Percentiles rank a stretch among this genome's conserved stretches.
These are phyloP conservation scores for Botrytis elliptica DNA, from an alignment of 2,329 filamentous ascomycete species.

Conservation along the genomic window DNA sequence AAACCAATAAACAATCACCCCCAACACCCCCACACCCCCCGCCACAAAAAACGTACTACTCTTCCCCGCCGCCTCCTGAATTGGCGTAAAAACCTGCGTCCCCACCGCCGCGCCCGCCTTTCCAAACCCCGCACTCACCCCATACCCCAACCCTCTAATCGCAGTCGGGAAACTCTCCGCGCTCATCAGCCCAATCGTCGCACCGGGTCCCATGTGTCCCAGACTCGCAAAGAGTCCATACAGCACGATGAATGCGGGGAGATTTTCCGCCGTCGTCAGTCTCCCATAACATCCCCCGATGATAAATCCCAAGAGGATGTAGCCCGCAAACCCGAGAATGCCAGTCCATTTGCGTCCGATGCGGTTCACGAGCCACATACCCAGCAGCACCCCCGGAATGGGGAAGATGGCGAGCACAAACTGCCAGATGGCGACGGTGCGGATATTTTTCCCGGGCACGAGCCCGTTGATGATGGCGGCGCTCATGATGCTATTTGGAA, in stretches of 20 bases:
- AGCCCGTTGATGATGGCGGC: constrained; percentile 40
- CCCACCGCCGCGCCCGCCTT: constrained; percentile 41
- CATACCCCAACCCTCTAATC: constrained; percentile 40
- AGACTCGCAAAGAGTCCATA: constrained; percentile 29
- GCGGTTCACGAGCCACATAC: constrained; percentile 39
- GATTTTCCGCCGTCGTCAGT: not conserved
- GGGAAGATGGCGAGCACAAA: constrained; percentile 40
- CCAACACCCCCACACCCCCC: constrained; percentile 25
- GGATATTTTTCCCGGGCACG: constrained; percentile 39
- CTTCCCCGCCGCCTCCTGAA: constrained; percentile 37
- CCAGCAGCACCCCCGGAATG: constrained; percentile 40
- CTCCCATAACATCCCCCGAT: not conserved
- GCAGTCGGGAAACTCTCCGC: constrained; percentile 40
- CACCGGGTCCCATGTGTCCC: constrained; percentile 41
- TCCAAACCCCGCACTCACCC: constrained; percentile 40
- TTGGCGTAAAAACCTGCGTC: constrained; percentile 40
- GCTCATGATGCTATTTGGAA: constrained; percentile 42
- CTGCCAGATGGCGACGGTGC: constrained; percentile 41
- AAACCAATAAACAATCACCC: not conserved
- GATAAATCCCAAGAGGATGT: constrained; percentile 3
- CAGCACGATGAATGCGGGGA: constrained; percentile 3
- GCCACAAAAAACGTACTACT: constrained; percentile 40
- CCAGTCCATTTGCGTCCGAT: constrained; percentile 30
- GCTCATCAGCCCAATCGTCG: constrained; percentile 40
- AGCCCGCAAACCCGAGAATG: not conserved